Percentiles rank a stretch among this genome's conserved stretches.
These are phyloP conservation scores for Mediolabrus comicus DNA, from an alignment of 108 stramenopile genomes.

Conservation along the genomic window DNA sequence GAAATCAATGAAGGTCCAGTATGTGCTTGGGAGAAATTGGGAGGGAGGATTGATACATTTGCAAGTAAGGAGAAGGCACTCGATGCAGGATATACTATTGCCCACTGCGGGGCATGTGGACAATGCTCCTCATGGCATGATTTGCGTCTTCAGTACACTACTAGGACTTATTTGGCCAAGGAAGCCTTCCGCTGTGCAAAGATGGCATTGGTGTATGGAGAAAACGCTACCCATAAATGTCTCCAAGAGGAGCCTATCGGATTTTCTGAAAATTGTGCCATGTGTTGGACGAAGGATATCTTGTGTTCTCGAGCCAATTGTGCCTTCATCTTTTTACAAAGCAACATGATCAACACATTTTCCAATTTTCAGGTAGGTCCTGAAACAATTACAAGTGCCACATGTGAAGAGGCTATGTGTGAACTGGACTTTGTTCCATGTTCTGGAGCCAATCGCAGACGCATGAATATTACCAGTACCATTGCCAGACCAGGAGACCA, in stretches of 20 bases:
- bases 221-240: conserved; percentile 11
- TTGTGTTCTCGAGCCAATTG: conserved; percentile 20
- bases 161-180: conserved; percentile 14
- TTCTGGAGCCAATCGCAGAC: conserved; percentile 25
- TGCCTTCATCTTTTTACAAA: conserved; percentile 29
- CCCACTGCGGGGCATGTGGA: conserved; percentile 37
- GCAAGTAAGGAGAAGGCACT: background rate
- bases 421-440: conserved; percentile 33
- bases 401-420: conserved; percentile 30
- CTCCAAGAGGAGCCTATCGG: conserved; percentile 14
- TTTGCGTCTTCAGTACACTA: conserved; percentile 21
- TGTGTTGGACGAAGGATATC: conserved; percentile 38
- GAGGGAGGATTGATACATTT: conserved; percentile 15
- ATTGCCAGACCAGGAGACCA: conserved; percentile 23
- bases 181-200: conserved; percentile 14
- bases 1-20: conserved; percentile 22
- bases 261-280: conserved; percentile 22
- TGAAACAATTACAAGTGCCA: conserved; percentile 40
- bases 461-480: conserved; percentile 29
- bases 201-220: conserved; percentile 8
- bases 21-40: conserved; percentile 23
- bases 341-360: conserved; percentile 32
- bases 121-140: conserved; percentile 32
- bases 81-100: conserved; percentile 11
- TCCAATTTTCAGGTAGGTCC: conserved; percentile 41